Evolutionary conservation across 2,329 filamentous ascomycete species (phyloP).

Genomic region (Chaetomiaceae sp.): DNA sequence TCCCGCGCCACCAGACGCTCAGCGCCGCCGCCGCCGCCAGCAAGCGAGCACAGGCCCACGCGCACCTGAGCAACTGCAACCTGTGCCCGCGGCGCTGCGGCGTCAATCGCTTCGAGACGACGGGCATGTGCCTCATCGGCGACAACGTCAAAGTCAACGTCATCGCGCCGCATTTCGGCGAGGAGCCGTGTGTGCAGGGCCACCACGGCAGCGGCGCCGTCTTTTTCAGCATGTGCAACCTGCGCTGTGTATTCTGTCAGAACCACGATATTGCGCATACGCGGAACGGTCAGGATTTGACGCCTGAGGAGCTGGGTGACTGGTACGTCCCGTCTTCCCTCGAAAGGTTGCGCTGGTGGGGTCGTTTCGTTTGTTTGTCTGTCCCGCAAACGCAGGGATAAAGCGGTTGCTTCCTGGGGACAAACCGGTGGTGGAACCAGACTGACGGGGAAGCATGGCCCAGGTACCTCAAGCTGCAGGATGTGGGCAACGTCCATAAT

Average conservation of each 20-base stretch:
- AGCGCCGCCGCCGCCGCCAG: constrained; percentile 61
- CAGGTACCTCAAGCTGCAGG: constrained; percentile 78
- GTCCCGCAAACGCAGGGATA: neutral
- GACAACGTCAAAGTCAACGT: constrained; percentile 73
- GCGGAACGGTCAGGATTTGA: constrained; percentile 72
- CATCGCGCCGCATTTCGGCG: constrained; percentile 79
- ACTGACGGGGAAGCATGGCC: neutral
- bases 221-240: constrained; percentile 63
- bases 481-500: constrained; percentile 76
- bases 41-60: constrained; percentile 68
- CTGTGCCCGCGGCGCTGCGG: constrained; percentile 71
- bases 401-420: too few relatives aligned
- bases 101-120: constrained; percentile 74
- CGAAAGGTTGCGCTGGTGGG: neutral
- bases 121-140: constrained; percentile 72
- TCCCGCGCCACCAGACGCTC: constrained; percentile 64
- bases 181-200: constrained; percentile 78
- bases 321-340: constrained; percentile 1
- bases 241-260: constrained; percentile 71
- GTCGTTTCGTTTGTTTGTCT: neutral
- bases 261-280: constrained; percentile 81
- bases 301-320: constrained; percentile 66
- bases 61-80: constrained; percentile 72
- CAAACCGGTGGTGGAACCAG: too few relatives aligned
- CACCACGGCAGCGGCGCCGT: constrained; percentile 74